Evolutionary conservation across 148 eudicot species (phyloP), one percentile per base, ranked within the genome.

Genomic region (Camellia japonica): DNA sequence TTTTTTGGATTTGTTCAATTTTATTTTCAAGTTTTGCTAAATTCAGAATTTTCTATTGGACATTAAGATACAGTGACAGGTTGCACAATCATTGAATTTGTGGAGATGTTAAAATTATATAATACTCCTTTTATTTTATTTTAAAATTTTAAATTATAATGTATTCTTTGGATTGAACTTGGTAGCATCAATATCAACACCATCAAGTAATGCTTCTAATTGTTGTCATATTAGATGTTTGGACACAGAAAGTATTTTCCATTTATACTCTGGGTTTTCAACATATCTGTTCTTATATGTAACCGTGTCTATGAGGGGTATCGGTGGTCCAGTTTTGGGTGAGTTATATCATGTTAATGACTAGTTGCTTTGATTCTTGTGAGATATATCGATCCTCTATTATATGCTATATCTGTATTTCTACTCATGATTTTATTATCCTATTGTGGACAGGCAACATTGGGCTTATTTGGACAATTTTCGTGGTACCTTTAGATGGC

Each of bases 401-500:
- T 66, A 10, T 66, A 10, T 66, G 19, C 38, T 83, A 42, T 72
- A 46, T 38, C 73, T 74, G 60, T 56, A 46, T 69, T 70, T 49
- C 43, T 63, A 19, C 68, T 83, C 12, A 54, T 61, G 70, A 56
- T 69, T 67, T 30, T 75, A 49, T 68, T 56, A 49, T 69, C 69
- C 73, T 76, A 18, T 81, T 76, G 9, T 80, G 30, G 79, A 20
- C 81, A 93, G 99, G 87, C 88, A 91, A 52, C 90, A 61, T 41
- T 95, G 90, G 94, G 92, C 91, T 69, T 93, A 85, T 77, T 76
- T 95, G 85, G 99, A 95, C 85, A 84, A 85, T 70, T 90, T 87
- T 70, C 92, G 99, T 66, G 97, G 99, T 66, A 84, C 94, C 83
- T 95, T 93, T 83, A 90, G 99, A 83, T 95, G 99, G 99, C 97